phyloP scores from a whole-genome alignment of 768 basidiomycete genomes.

The Fomitopsis pulvina region DNA sequence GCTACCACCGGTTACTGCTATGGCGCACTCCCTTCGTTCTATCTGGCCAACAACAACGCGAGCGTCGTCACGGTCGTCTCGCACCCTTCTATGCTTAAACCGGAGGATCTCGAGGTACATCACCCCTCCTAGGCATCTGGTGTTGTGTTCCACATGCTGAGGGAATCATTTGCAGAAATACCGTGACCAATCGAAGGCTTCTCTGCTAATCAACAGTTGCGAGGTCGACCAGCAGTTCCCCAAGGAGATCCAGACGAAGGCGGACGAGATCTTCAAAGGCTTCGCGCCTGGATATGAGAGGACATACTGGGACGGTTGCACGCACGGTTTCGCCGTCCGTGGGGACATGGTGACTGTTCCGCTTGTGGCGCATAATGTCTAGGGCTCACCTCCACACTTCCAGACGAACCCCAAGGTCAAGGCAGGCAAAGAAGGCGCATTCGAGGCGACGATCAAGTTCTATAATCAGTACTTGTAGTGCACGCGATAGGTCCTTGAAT shows the following conservation, averaged over 20 bases:
- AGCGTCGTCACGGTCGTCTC: constrained; percentile 42
- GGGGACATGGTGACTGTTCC: constrained; percentile 24
- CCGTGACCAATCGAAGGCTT: constrained; percentile 35
- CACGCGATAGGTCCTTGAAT: too few relatives aligned
- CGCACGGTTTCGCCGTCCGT: constrained; percentile 32
- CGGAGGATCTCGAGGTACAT: constrained; percentile 55
- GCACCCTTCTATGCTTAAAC: constrained; percentile 57
- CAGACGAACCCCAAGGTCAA: constrained; percentile 42
- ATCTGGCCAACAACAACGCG: constrained; percentile 51
- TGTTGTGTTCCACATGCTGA: background rate
- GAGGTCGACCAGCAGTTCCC: constrained; percentile 47
- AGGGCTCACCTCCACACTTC: constrained; percentile 32
- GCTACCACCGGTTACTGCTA: constrained; percentile 67
- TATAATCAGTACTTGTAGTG: constrained; percentile 34
- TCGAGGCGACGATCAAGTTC: constrained; percentile 51
- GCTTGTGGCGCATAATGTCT: too few relatives aligned
- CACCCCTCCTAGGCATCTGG: background rate
- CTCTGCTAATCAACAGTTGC: constrained; percentile 67
- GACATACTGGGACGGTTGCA: constrained; percentile 24
- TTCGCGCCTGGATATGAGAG: constrained; percentile 32
- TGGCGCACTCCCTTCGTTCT: constrained; percentile 56
- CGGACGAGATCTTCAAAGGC: constrained; percentile 32
- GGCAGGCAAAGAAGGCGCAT: constrained; percentile 58
- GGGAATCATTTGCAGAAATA: constrained; percentile 32
- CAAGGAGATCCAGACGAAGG: constrained; percentile 30